Evolutionary conservation across 2,329 filamentous ascomycete species (phyloP), one percentile per base, ranked within the genome.

Genomic region (Microsporum ferrugineum): DNA sequence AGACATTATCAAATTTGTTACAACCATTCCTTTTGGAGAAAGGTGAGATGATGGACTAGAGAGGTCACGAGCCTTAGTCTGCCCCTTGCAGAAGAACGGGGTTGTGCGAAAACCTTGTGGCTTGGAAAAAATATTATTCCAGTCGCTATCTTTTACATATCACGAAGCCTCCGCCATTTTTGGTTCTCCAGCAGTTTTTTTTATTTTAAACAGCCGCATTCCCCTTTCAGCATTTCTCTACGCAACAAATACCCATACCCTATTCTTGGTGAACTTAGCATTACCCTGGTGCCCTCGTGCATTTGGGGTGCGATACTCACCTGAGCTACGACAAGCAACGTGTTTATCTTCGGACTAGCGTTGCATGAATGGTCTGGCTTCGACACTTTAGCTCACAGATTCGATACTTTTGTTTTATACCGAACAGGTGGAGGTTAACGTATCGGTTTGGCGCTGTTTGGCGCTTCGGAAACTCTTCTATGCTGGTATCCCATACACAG

Each of bases 371-470:
- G 12, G 4, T 53, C 12, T 53, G 29, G 12, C 6, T 53, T 53
- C 49, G 12, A 23, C 8, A 34, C 33, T 33, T 53, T 53, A 53
- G 49, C 43, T n/a, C 10, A 6, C 49, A 53, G 12, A 27, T 29
- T 53, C 49, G 49, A 53, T 33, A 31, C 33, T 53, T 51, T 53
- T 53, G 49, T 34, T 53, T 33, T 53, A 53, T 53, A 53, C 49
- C 12, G 12, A 53, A 7, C 49, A 53, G 31, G 49, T 14, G 49
- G 29, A 27, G 6, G 27, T 29, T 29, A 33, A 53, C 49, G 8
- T 33, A 31, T 53, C 49, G 27, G 12, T 33, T 53, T 27, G 33
- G 31, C 49, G 27, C 33, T 14, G 27, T 53, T 12, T 29, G 14
- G 31, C 49, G 31, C 29, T 17, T 34, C 29, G 12, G 29, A 31